Percentiles rank a stretch among this genome's conserved stretches.
These are phyloP conservation scores for Cutaneotrichosporon arboriforme DNA, from an alignment of 1,284 basidiomycete species.

Conservation along the genomic window DNA sequence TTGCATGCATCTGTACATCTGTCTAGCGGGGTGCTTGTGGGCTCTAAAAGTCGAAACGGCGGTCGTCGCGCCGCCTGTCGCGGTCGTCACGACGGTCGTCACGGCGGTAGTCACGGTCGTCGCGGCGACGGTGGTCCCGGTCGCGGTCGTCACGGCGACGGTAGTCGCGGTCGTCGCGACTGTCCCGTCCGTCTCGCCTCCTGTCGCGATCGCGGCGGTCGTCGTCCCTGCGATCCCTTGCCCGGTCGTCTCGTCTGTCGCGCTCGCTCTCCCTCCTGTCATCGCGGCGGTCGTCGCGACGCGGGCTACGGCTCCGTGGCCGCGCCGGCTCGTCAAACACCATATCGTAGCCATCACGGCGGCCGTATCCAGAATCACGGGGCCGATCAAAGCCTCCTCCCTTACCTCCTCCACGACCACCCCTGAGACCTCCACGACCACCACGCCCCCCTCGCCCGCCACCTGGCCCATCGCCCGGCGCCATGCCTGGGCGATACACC, in stretches of 20 bases:
- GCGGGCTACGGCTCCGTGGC: constrained; percentile 24
- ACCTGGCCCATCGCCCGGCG: constrained; percentile 21
- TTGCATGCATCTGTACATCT: background rate
- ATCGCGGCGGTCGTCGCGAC: constrained; percentile 10
- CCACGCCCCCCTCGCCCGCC: constrained; percentile 32
- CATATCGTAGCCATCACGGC: constrained; percentile 9
- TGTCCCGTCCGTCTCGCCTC: constrained; percentile 9
- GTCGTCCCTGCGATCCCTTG: constrained; percentile 21
- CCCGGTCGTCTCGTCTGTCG: constrained; percentile 20
- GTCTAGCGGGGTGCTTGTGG: constrained; percentile 4
- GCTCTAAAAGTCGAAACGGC: constrained; percentile 5
- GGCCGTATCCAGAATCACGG: constrained; percentile 10
- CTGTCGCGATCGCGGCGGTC: constrained; percentile 14
- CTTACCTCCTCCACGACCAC: constrained; percentile 17
- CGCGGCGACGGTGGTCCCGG: constrained; percentile 10
- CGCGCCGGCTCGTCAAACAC: constrained; percentile 13
- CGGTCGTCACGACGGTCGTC: constrained; percentile 12
- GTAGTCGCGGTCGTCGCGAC: constrained; percentile 7
- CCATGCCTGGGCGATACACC: constrained; percentile 32
- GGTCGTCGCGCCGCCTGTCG: constrained; percentile 2
- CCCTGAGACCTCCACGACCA: constrained; percentile 27
- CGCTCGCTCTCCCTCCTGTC: constrained; percentile 7
- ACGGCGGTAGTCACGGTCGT: constrained; percentile 7
- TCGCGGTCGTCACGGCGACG: constrained; percentile 6
- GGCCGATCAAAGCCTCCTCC: constrained; percentile 21